Percentiles rank a stretch among this genome's conserved stretches.
Conservation (phyloP, 495 filamentous ascomycete genomes). For the Astrothelium macrocarpum region DNA sequence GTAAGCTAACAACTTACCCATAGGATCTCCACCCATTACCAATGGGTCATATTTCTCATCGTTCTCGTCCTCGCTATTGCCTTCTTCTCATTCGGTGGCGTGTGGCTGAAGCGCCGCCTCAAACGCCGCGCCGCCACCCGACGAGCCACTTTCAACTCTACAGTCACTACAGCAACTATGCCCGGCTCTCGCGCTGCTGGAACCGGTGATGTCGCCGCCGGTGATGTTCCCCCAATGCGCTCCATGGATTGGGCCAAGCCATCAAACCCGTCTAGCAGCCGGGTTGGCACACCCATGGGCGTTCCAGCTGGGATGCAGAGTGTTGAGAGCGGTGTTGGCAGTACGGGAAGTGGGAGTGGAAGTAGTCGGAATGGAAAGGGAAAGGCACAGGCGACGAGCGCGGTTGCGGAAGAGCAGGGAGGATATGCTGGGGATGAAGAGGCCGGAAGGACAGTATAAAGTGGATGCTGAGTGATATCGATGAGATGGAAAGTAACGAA, state of each 20-base stretch:
- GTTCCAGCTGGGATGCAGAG: neutral
- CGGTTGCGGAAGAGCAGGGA: neutral
- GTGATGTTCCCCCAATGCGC: neutral
- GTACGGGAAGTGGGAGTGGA: neutral
- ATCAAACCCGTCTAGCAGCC: neutral
- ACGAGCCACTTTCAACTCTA: slow-evolving; percentile 18
- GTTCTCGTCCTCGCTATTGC: slow-evolving; percentile 25
- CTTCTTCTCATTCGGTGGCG: slow-evolving; percentile 24
- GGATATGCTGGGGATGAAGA: neutral
- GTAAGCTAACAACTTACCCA: neutral
- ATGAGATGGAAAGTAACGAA: neutral
- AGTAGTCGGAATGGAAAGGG: slow-evolving; percentile 1
- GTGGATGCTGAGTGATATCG: too few species aligned
- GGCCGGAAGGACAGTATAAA: neutral
- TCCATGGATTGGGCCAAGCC: neutral
- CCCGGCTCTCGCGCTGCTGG: neutral
- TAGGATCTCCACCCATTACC: slow-evolving; percentile 20
- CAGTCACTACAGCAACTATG: slow-evolving; percentile 18
- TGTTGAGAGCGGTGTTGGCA: neutral
- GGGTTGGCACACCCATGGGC: neutral
- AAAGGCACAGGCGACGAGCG: neutral
- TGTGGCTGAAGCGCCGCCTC: slow-evolving; percentile 24
- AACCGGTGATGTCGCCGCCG: neutral
- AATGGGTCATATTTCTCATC: slow-evolving; percentile 33
- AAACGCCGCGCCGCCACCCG: slow-evolving; percentile 22